Conservation (phyloP, 2,329 filamentous ascomycete species). For the Hymenoscyphus scutula region DNA sequence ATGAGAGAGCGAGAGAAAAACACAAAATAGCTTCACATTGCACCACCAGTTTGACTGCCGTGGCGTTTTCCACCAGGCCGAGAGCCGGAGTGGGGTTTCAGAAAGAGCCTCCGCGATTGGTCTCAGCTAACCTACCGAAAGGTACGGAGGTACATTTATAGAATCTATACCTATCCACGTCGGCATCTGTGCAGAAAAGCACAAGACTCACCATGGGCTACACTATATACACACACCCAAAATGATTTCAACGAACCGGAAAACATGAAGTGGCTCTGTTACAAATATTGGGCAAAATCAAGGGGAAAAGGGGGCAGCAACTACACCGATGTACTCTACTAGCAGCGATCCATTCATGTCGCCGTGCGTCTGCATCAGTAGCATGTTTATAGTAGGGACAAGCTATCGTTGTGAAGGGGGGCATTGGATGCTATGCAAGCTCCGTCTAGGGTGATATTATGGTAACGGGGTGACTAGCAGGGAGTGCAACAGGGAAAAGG, state of each 20-base stretch:
- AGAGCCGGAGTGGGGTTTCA: background rate
- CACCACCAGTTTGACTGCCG: no score
- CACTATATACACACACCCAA: no score
- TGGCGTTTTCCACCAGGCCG: background rate
- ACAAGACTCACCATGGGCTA: no score
- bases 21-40: no score
- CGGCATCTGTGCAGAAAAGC: no score
- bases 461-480: background rate
- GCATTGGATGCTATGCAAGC: conserved; percentile 1
- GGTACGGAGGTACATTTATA: no score
- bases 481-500: background rate
- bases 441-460: background rate
- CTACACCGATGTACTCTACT: background rate
- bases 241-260: no score
- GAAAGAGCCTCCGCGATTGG: background rate
- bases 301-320: background rate
- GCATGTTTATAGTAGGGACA: background rate
- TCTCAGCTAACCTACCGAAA: background rate
- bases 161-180: no score
- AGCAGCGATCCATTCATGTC: background rate
- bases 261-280: background rate
- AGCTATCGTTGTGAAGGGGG: background rate
- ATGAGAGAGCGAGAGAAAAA: no score
- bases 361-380: background rate
- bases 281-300: background rate